Percentiles rank a stretch among this genome's conserved stretches.
These are phyloP conservation scores for Kondoa subrosea DNA, from an alignment of 768 basidiomycete genomes.

Conservation along the genomic window DNA sequence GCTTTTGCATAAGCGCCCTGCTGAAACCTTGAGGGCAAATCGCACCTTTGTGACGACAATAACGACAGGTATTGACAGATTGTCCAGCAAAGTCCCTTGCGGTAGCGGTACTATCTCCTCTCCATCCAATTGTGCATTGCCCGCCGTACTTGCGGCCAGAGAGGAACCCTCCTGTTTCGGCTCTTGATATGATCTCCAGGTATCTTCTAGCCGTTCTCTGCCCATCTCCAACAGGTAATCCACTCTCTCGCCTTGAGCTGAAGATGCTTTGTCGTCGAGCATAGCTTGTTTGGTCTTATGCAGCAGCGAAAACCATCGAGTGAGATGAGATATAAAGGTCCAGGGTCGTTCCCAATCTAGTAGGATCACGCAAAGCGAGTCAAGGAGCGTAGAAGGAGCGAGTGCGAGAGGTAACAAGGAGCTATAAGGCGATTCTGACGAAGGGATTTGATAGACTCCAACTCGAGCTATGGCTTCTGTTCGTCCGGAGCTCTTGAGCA, in stretches of 20 bases:
- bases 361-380: slow-evolving; percentile 63
- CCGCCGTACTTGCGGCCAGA: slow-evolving; percentile 1
- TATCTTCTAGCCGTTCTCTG: slow-evolving; percentile 18
- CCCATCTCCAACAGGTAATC: slow-evolving; percentile 28
- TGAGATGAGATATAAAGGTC: slow-evolving; percentile 69
- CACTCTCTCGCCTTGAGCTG: slow-evolving; percentile 70
- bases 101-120: slow-evolving; percentile 50
- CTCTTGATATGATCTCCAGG: slow-evolving; percentile 20
- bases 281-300: slow-evolving; percentile 46
- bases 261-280: slow-evolving; percentile 38
- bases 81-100: slow-evolving; percentile 69
- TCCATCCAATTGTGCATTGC: slow-evolving; percentile 4
- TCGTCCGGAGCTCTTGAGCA: neutral
- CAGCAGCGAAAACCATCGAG: slow-evolving; percentile 71
- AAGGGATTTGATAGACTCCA: slow-evolving; percentile 21
- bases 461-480: slow-evolving; percentile 65
- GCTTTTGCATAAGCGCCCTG: neutral
- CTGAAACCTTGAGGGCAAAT: neutral
- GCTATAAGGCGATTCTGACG: slow-evolving; percentile 15
- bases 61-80: slow-evolving; percentile 68
- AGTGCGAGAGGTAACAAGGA: slow-evolving; percentile 22
- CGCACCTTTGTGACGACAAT: slow-evolving; percentile 69
- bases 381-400: slow-evolving; percentile 36
- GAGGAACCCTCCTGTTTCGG: slow-evolving; percentile 12
- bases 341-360: slow-evolving; percentile 93